These are phyloP conservation scores for Lactarius tabidus DNA, from an alignment of 768 basidiomycete genomes.

Conservation along the genomic window DNA sequence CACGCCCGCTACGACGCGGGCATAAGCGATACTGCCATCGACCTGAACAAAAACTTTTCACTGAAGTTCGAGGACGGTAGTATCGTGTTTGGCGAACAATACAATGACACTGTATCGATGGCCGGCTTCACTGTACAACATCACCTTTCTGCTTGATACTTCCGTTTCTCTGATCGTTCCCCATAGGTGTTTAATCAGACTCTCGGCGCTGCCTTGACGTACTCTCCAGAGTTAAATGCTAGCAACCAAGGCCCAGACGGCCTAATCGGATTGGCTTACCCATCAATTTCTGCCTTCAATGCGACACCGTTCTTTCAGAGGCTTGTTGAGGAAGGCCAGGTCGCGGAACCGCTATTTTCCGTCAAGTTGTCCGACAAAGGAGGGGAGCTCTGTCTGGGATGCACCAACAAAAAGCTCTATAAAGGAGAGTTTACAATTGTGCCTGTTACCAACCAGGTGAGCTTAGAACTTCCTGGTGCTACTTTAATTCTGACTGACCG, in stretches of 20 bases:
- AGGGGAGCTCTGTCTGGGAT: conserved; percentile 16
- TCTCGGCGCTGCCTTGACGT: conserved; percentile 1
- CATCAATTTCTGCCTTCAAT: background rate
- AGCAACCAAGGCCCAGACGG: background rate
- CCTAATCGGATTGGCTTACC: conserved; percentile 3
- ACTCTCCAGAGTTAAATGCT: background rate
- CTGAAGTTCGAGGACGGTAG: background rate
- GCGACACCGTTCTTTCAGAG: background rate
- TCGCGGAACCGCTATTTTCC: background rate
- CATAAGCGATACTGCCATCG: background rate
- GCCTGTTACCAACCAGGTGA: background rate
- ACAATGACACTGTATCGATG: conserved; percentile 6
- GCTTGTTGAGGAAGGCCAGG: background rate
- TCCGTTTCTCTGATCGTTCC: background rate
- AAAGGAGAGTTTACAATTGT: conserved; percentile 7
- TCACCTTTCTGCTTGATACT: background rate
- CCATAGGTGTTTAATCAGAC: background rate
- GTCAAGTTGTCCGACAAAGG: conserved; percentile 6
- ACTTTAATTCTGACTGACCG: background rate
- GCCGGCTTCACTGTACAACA: background rate
- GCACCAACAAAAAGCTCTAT: background rate
- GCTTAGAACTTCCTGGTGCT: background rate
- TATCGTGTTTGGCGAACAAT: background rate
- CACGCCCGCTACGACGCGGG: background rate
- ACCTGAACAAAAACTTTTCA: background rate